Base-by-base conservation (phyloP, 257 asterid genomes). In the Solanum clarkiae region DNA sequence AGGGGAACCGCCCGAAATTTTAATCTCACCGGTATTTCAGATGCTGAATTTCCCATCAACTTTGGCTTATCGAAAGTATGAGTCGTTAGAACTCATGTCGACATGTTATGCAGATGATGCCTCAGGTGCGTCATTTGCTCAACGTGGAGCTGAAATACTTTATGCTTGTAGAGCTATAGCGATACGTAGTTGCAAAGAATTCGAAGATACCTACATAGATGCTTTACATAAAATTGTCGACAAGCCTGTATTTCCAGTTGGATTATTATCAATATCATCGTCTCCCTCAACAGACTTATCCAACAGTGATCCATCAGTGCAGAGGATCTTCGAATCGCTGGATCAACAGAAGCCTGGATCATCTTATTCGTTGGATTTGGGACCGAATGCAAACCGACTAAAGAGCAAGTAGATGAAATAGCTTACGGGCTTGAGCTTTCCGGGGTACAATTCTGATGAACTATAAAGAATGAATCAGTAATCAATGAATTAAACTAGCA, bases 341-440 rank as follows among this genome's bases (percentile, higher is more conserved):
- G 85, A 89, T 72, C 20, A 45, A 59, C 92, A 87, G 14, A 32
- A 77, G 4, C 57, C 80, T 1, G 32, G 36, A 12, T 82, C 86
- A 85, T 86, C 3, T 84, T 82, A 22, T 87, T 86, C 16, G 83
- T 89, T 0, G 90, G 88, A 2, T 87, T 87, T 24, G 92, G 90
- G 14, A 74, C 8, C 40, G 81, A 74, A 72, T 10, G 16, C 0
- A 47, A 44, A 0, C 80, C 36, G 14, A 8, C 42, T 4, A 75
- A 80, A 81, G 84, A 84, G 6, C 54, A 89, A 53, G 66, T 87
- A 7, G 75, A 81, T 45, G 91, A 87, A 84, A 86, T 89, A 56
- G 89, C 92, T 18, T 12, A 77, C 13, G 86, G 88, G 65, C 4
- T 87, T 18, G 92, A 87, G 17, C 82, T 84, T 6, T 86, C 89